Evolutionary conservation across 2,329 filamentous ascomycete genomes (phyloP).

Genomic region (Scedosporium dehoogii): DNA sequence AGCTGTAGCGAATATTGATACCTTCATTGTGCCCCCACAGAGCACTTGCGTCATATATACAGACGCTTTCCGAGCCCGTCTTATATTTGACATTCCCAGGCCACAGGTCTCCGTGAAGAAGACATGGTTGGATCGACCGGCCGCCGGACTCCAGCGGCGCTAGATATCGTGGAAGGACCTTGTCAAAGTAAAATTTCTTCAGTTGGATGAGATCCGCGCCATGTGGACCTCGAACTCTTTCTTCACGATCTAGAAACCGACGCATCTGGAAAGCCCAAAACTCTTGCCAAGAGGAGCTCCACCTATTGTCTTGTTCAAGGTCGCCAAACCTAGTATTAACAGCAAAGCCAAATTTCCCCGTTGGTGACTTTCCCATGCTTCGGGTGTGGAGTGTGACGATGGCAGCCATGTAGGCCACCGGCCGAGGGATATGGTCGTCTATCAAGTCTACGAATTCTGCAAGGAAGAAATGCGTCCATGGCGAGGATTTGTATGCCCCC

Average conservation of each 20-base stretch:
- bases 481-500: slow-evolving; percentile 13
- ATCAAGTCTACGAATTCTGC: slow-evolving; percentile 16
- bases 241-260: slow-evolving; percentile 13
- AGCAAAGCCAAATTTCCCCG: slow-evolving; percentile 14
- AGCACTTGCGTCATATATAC: slow-evolving; percentile 14
- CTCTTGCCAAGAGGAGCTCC: slow-evolving; percentile 15
- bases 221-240: slow-evolving; percentile 7
- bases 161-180: slow-evolving; percentile 16
- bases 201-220: slow-evolving; percentile 12
- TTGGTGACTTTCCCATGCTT: slow-evolving; percentile 16
- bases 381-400: slow-evolving; percentile 13
- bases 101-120: slow-evolving; percentile 17
- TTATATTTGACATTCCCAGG: slow-evolving; percentile 16
- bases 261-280: slow-evolving; percentile 15
- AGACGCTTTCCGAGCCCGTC: slow-evolving; percentile 8
- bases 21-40: slow-evolving; percentile 18
- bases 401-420: slow-evolving; percentile 12
- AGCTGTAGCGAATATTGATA: background rate
- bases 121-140: slow-evolving; percentile 13
- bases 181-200: slow-evolving; percentile 11
- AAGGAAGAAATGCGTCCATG: slow-evolving; percentile 16
- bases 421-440: slow-evolving; percentile 14
- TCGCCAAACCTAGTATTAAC: slow-evolving; percentile 6
- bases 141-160: slow-evolving; percentile 15
- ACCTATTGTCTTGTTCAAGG: slow-evolving; percentile 13